phyloP scores from a whole-genome alignment of 371 early-diverging fungal genomes.

The Syncephalastrum contaminatum region DNA sequence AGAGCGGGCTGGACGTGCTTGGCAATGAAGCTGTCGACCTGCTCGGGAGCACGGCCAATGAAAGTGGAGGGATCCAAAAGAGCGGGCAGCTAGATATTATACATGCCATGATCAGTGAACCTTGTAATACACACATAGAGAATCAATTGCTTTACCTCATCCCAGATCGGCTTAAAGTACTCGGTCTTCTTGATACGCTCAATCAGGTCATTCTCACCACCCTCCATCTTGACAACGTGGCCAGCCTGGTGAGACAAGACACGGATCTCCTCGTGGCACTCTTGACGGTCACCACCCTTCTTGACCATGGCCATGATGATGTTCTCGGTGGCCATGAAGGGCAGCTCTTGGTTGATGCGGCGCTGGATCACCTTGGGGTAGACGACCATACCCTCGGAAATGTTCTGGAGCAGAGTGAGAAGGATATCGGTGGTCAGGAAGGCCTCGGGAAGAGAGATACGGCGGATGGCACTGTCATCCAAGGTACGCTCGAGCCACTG shows the following conservation, averaged over 20 bases:
- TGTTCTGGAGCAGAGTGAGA: constrained; percentile 90
- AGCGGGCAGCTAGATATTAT: constrained; percentile 70
- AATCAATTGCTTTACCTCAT: constrained; percentile 33
- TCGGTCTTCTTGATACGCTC: constrained; percentile 78
- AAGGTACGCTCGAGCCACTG: constrained; percentile 98
- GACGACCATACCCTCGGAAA: constrained; percentile 94
- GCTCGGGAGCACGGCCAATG: constrained; percentile 93
- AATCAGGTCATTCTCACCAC: constrained; percentile 93
- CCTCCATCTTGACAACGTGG: constrained; percentile 87
- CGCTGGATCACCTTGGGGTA: constrained; percentile 94
- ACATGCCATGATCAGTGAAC: too few relatives aligned
- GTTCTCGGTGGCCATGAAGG: constrained; percentile 99
- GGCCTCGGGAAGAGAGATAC: constrained; percentile 95
- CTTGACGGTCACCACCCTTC: constrained; percentile 95
- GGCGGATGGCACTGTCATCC: constrained; percentile 95
- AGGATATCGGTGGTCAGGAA: constrained; percentile 97
- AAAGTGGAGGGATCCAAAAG: constrained; percentile 92
- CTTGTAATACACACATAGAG: not conserved
- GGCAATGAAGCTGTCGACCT: constrained; percentile 83
- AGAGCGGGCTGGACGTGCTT: constrained; percentile 87
- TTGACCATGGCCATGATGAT: constrained; percentile 98
- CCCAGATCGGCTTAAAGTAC: constrained; percentile 89
- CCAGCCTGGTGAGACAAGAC: constrained; percentile 95
- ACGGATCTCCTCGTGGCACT: constrained; percentile 95
- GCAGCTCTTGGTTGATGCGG: constrained; percentile 92